Conservation (phyloP, 2,329 filamentous ascomycete species). For the Rhynchosporium graminicola region DNA sequence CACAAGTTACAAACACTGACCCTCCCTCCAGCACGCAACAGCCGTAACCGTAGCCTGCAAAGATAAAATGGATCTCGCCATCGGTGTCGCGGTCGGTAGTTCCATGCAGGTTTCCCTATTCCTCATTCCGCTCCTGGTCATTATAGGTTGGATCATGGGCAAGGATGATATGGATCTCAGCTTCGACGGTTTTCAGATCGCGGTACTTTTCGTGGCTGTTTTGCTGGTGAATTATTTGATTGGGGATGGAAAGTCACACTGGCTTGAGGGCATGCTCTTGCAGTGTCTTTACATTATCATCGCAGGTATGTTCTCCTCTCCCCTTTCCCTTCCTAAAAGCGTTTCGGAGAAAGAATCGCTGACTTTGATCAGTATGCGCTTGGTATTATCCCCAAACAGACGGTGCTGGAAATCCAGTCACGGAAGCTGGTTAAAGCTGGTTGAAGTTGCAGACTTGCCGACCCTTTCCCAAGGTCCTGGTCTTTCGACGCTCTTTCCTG, state of each 20-base stretch:
- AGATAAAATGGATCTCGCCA: conserved; percentile 76
- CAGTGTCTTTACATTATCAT: conserved; percentile 36
- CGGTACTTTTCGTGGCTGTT: conserved; percentile 79
- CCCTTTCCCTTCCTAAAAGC: not conserved
- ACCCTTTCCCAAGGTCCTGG: not conserved
- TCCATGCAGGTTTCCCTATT: conserved; percentile 83
- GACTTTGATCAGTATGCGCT: conserved; percentile 31
- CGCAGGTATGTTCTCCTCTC: conserved; percentile 27
- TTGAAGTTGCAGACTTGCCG: too few relatives aligned
- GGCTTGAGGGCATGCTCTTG: conserved; percentile 41
- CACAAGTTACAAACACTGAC: too few relatives aligned
- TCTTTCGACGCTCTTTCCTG: not conserved
- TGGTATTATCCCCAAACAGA: conserved; percentile 31
- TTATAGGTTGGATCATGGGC: conserved; percentile 76
- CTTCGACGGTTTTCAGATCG: conserved; percentile 83
- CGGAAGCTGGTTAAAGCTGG: conserved; percentile 15
- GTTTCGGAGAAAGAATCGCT: not conserved
- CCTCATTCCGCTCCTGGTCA: conserved; percentile 77
- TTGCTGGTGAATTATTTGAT: conserved; percentile 87
- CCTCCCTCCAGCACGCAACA: too few relatives aligned
- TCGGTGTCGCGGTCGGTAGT: conserved; percentile 80
- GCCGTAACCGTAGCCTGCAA: conserved; percentile 73
- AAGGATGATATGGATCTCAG: conserved; percentile 66
- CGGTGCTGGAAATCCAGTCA: conserved; percentile 15
- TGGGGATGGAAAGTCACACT: conserved; percentile 63